Percentiles rank a stretch among this genome's conserved stretches.
These are phyloP conservation scores for Pelargonium australe DNA, from an alignment of 441 rosid genomes.

Conservation along the genomic window DNA sequence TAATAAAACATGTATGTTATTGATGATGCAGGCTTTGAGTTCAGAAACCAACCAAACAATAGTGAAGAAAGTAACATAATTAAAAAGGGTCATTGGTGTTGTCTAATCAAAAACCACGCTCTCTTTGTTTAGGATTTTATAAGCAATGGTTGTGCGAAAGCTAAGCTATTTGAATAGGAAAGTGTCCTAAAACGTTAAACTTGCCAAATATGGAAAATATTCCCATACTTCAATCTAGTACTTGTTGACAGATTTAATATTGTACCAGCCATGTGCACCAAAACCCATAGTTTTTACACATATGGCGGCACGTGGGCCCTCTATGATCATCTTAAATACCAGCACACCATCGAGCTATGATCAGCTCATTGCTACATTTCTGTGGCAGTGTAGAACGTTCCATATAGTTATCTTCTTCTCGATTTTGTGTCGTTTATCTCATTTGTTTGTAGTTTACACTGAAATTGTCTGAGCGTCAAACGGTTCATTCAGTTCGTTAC, in stretches of 20 bases:
- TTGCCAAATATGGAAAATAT: conserved; percentile 11
- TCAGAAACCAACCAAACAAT: not conserved
- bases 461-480: too few relatives aligned
- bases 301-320: conserved; percentile 15
- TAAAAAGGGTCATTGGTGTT: conserved; percentile 14
- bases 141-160: conserved; percentile 8
- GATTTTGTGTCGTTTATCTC: too few relatives aligned
- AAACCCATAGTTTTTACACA: not conserved
- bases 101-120: conserved; percentile 16
- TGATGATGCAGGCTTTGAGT: not conserved
- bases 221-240: conserved; percentile 3
- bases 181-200: not conserved
- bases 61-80: not conserved
- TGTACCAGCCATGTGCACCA: conserved; percentile 8
- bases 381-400: not conserved
- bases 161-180: conserved; percentile 13
- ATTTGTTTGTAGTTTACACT: too few relatives aligned
- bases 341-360: not conserved
- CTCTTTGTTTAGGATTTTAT: conserved; percentile 1
- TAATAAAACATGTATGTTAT: not conserved
- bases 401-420: not conserved
- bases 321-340: conserved; percentile 8
- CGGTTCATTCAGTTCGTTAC: not conserved
- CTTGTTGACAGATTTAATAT: not conserved
- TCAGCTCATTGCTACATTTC: not conserved